These are phyloP conservation scores for Haplographium delicatum DNA, from an alignment of 495 filamentous ascomycete genomes.

Conservation along the genomic window DNA sequence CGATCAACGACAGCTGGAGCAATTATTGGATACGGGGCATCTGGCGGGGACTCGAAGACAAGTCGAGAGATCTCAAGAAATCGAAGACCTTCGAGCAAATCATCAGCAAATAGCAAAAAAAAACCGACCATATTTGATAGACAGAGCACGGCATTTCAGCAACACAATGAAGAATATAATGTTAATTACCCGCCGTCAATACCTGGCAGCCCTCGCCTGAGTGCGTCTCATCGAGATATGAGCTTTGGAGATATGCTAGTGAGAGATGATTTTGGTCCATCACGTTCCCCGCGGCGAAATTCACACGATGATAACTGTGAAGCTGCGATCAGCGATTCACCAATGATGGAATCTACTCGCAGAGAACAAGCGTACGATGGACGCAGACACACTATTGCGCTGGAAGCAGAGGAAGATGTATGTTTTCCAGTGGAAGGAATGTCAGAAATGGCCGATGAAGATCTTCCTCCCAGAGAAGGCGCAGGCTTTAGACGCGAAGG, in stretches of 20 bases:
- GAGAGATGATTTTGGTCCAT: conserved; percentile 46
- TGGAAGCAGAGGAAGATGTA: conserved; percentile 75
- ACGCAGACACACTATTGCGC: conserved; percentile 41
- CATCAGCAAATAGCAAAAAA: conserved; percentile 31
- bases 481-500: conserved; percentile 26
- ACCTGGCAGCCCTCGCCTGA: conserved; percentile 65
- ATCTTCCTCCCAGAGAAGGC: conserved; percentile 36
- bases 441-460: conserved; percentile 77
- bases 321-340: conserved; percentile 38
- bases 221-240: conserved; percentile 43
- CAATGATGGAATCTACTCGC: conserved; percentile 22
- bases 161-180: conserved; percentile 55
- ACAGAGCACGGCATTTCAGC: conserved; percentile 26
- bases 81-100: conserved; percentile 34
- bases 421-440: conserved; percentile 81
- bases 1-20: conserved; percentile 24
- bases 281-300: conserved; percentile 32
- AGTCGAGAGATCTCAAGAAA: conserved; percentile 21
- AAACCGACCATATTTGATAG: conserved; percentile 29
- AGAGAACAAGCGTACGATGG: conserved; percentile 31
- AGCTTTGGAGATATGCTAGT: conserved; percentile 78
- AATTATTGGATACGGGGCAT: conserved; percentile 10
- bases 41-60: conserved; percentile 1
- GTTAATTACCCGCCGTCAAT: conserved; percentile 97
- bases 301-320: conserved; percentile 41